These are phyloP conservation scores for Quambalaria eucalypti DNA, from an alignment of 1,284 basidiomycete genomes.

Conservation along the genomic window DNA sequence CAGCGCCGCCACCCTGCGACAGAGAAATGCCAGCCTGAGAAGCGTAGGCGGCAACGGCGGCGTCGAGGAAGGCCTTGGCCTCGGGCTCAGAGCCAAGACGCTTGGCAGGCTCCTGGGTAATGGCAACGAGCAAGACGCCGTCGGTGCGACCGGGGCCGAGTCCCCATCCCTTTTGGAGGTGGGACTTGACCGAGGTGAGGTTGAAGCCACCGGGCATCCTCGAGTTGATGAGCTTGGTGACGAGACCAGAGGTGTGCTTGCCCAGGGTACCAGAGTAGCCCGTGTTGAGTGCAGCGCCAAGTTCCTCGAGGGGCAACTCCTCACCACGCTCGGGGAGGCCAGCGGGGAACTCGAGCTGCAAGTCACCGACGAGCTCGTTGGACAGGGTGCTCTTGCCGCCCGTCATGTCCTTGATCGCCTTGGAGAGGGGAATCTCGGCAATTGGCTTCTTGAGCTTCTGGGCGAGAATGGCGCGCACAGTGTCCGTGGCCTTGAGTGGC, in stretches of 20 bases:
- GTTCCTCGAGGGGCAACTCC: conserved; percentile 78
- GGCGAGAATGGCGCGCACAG: conserved; percentile 78
- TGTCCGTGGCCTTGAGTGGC: conserved; percentile 83
- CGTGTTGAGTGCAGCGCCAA: conserved; percentile 71
- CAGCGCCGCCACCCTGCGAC: conserved; percentile 53
- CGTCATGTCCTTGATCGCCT: conserved; percentile 95
- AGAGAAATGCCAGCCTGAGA: conserved; percentile 77
- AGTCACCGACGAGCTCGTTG: conserved; percentile 85
- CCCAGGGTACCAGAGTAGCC: conserved; percentile 81
- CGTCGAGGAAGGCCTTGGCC: conserved; percentile 86
- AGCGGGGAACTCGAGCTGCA: conserved; percentile 55
- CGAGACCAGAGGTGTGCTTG: conserved; percentile 85
- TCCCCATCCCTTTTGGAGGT: conserved; percentile 57
- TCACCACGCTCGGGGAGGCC: conserved; percentile 82
- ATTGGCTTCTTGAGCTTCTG: conserved; percentile 96
- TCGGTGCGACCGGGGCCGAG: conserved; percentile 80
- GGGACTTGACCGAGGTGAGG: conserved; percentile 74
- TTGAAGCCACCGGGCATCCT: conserved; percentile 99
- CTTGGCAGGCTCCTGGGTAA: conserved; percentile 86
- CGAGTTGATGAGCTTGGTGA: conserved; percentile 81
- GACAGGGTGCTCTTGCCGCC: conserved; percentile 96
- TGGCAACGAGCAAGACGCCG: conserved; percentile 78
- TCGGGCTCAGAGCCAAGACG: conserved; percentile 83
- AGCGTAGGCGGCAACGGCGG: conserved; percentile 73
- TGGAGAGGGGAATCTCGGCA: conserved; percentile 77